These are phyloP conservation scores for Salix arbutifolia DNA, from an alignment of 345 rosid species.

Conservation along the genomic window DNA sequence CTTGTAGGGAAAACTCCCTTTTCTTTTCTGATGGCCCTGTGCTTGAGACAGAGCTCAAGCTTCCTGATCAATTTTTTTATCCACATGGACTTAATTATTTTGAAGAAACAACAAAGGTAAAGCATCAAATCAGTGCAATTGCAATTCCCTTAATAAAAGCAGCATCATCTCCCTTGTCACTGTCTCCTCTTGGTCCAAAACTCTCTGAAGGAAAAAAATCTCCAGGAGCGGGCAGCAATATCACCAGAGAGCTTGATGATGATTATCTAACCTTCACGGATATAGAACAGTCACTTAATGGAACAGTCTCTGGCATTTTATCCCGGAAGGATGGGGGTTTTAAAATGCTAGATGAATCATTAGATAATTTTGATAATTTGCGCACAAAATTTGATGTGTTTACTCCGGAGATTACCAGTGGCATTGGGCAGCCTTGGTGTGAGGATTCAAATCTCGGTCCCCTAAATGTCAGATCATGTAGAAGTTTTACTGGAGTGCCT, in stretches of 20 bases:
- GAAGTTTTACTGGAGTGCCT: slow-evolving; percentile 67
- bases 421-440: not conserved
- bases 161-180: slow-evolving; percentile 50
- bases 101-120: slow-evolving; percentile 29
- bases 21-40: slow-evolving; percentile 65
- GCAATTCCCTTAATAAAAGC: slow-evolving; percentile 38
- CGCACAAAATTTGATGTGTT: slow-evolving; percentile 36
- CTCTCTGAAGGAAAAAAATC: slow-evolving; percentile 52
- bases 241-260: slow-evolving; percentile 18
- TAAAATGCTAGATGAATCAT: slow-evolving; percentile 35
- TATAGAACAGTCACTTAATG: slow-evolving; percentile 38
- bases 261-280: slow-evolving; percentile 31
- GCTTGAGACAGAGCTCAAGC: slow-evolving; percentile 36
- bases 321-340: slow-evolving; percentile 33
- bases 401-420: slow-evolving; percentile 17
- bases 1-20: slow-evolving; percentile 11
- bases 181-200: slow-evolving; percentile 91
- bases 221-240: slow-evolving; percentile 33
- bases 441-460: slow-evolving; percentile 21
- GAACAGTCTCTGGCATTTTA: slow-evolving; percentile 24
- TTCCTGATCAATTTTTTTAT: slow-evolving; percentile 12
- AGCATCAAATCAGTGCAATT: slow-evolving; percentile 34
- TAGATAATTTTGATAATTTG: slow-evolving; percentile 44
- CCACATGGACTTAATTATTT: slow-evolving; percentile 33
- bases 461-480: slow-evolving; percentile 42